Evolutionary conservation across 306 rosid species (phyloP), one percentile per base, ranked within the genome.

Genomic region (Cicer yamashitae): DNA sequence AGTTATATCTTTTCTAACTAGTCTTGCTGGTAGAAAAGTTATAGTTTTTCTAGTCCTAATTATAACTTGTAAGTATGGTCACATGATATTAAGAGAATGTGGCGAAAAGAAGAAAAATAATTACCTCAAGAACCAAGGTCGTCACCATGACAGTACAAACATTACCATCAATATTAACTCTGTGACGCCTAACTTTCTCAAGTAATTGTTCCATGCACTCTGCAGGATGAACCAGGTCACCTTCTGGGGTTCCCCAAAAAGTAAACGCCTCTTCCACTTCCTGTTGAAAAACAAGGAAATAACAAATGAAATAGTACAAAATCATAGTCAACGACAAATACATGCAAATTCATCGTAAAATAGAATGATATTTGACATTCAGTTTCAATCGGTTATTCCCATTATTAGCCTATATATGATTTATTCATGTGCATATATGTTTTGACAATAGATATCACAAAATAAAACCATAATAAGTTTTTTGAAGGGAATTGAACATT

Each of bases 71-170:
- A 47, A 8, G 44, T 52, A 76, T 38, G 51, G 25, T 77, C 77
- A 67, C 62, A 30, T 51, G 37, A 64, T 41, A 1, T 20, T 45
- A 0, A 72, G 45, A 39, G 47, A 74, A 13, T 67, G 37, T 54
- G 39, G 69, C 57, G 60, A 62, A 47, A 54, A 6, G 62, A 62
- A 75, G 53, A 41, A 73, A 73, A 74, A 8, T 17, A 77, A 53
- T 88, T 83, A 91, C 96, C 97, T 93, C 98, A 18, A 91, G 96
- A 77, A 91, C 97, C 86, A 93, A 83, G 69, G 96, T 94, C 4
- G 99, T 94, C 74, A 94, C 99, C 97, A 94, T 76, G 79, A 92
- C 99, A 48, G 99, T 94, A 80, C 96, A 90, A 72, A 94, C 99
- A 84, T 94, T 94, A 68, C 99, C 99, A 86, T 94, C 99, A 38